Base-by-base conservation (phyloP, 2,329 filamentous ascomycete species). In the Colletotrichum musae region DNA sequence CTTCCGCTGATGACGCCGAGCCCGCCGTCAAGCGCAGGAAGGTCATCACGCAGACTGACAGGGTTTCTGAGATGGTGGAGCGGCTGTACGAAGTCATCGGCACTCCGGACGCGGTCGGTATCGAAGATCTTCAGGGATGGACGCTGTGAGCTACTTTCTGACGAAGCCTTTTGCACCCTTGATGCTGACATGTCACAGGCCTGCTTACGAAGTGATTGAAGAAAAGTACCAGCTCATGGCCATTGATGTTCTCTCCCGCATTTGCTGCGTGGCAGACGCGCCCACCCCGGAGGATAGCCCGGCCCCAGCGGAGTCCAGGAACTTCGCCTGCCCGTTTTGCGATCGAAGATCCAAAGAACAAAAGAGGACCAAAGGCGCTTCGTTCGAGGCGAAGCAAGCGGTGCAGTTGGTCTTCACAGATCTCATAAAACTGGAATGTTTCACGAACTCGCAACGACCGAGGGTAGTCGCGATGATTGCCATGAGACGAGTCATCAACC, bases 401-500 rank as follows among this genome's bases (percentile, higher is more conserved):
- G 83, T 84, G 2, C 80, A 86, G 39, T 72, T 73, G 2, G 78
- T 85, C 10, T 86, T 91, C 66, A 75, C 77, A 13, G 83, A 79
- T 26, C 72, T 91, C 7, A 77, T 87, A 61, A 77, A 83, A 43
- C 77, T 81, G 2, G 74, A 82, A 1, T 75, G 75, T 9, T 89
- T 91, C 70, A 71, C 82, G 4, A 82, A 87, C 66, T 89, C 88
- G 21, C 86, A 87, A n/a, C 86, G 85, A 53, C 85, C 89, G 43
- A 87, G 94, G 54, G 85, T 97, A 47, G 84, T 89, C 69, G 91
- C 91, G 10, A 94, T 96, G 89, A 80, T 92, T 68, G 87, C 90
- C 4, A 83, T 97, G 57, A 89, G 91, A 73, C 89, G 91, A 53
- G 82, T 96, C 48, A 85, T 93, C 28, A 85, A 87, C 56, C 94